phyloP scores from a whole-genome alignment of 1,284 basidiomycete genomes.

The Volvariella surrecta region DNA sequence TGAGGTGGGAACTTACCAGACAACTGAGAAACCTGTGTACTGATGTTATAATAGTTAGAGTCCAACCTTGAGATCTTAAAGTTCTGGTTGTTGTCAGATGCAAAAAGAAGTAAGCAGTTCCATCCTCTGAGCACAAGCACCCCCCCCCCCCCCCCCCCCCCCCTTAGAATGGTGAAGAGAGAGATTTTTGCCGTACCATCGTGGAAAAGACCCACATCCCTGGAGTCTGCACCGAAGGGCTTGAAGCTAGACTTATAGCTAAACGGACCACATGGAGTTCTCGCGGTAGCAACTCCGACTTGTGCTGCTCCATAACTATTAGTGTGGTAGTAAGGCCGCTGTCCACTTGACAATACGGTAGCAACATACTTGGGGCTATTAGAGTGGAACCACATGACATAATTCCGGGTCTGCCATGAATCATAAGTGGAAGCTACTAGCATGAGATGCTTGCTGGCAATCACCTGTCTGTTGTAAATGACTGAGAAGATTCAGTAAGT shows the following conservation, averaged over 20 bases:
- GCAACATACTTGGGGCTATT: constrained; percentile 46
- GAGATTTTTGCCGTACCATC: constrained; percentile 31
- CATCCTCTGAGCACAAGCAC: constrained; percentile 20
- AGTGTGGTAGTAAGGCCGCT: constrained; percentile 1
- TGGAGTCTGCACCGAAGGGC: constrained; percentile 50
- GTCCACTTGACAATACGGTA: neutral
- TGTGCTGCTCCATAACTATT: constrained; percentile 51
- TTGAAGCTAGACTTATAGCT: constrained; percentile 46
- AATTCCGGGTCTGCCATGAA: constrained; percentile 41
- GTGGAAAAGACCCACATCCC: constrained; percentile 51
- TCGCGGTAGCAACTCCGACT: constrained; percentile 54
- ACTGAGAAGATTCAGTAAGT: constrained; percentile 25
- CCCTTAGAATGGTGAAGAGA: constrained; percentile 2
- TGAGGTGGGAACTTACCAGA: constrained; percentile 29
- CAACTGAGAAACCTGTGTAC: constrained; percentile 34
- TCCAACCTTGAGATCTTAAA: constrained; percentile 57
- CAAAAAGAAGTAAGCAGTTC: constrained; percentile 53
- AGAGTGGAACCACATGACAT: constrained; percentile 69
- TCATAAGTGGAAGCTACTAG: neutral
- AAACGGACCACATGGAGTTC: constrained; percentile 53
- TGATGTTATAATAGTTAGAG: constrained; percentile 49
- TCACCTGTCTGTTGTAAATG: constrained; percentile 43
- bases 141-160: too few relatives aligned
- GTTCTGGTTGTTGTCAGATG: constrained; percentile 61
- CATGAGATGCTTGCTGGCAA: constrained; percentile 4